A percentile compares a stretch with the other conserved stretches of the same genome.
phyloP scores from a whole-genome alignment of 75 land plant species.

The Ceratopteris richardii region DNA sequence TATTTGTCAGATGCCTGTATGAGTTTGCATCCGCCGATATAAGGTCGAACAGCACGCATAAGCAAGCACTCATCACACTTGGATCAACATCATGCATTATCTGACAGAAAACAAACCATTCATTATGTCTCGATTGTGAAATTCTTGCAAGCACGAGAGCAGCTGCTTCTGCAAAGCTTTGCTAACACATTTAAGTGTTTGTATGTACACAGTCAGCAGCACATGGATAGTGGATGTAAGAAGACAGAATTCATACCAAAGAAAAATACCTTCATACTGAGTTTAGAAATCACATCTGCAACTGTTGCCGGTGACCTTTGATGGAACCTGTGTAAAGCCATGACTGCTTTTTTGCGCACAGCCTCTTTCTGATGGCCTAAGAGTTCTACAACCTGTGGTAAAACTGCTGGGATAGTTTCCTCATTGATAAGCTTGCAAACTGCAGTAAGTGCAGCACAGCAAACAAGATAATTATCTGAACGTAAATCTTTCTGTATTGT shows the following conservation, averaged over 20 bases:
- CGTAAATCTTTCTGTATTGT: constrained; percentile 94
- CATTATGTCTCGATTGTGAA: no score
- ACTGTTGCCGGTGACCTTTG: constrained; percentile 74
- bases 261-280: constrained; percentile 45
- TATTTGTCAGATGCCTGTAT: constrained; percentile 61
- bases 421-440: constrained; percentile 90
- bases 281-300: constrained; percentile 64
- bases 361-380: constrained; percentile 68
- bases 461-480: constrained; percentile 88
- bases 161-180: no score
- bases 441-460: constrained; percentile 85
- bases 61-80: constrained; percentile 94
- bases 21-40: constrained; percentile 53
- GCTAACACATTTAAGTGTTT: no score
- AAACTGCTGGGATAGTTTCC: constrained; percentile 95
- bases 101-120: constrained; percentile 28
- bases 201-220: background rate
- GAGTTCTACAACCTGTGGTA: constrained; percentile 89
- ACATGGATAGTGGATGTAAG: no score
- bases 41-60: constrained; percentile 85
- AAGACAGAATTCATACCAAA: no score
- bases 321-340: constrained; percentile 91
- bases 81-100: constrained; percentile 90
- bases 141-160: no score
- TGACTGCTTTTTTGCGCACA: constrained; percentile 92